Evolutionary conservation across 805 yeast species (phyloP), one percentile per base, ranked within the genome.

Genomic region (Candida boidinii): DNA sequence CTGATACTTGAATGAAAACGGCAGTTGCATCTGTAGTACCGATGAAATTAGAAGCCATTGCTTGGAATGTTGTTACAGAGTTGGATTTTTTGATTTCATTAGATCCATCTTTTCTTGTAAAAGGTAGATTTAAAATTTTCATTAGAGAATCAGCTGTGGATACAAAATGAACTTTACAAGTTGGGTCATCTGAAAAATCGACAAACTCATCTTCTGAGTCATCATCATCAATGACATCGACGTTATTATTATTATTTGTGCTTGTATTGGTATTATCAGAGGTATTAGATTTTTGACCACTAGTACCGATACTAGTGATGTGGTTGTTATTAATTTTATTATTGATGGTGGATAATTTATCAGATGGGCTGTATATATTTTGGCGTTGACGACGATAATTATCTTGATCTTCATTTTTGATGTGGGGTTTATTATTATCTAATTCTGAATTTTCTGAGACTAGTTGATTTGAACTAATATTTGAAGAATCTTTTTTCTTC

Each of bases 21-120:
- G 47, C 43, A 1, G 45, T 41, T 7, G 47, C 42, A 27, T 43
- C 45, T 3, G 47, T 43, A 8, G 36, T 31, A 3, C 47, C 47
- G 3, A 43, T 35, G 22, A 37, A 43, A 23, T 43, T 43, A 5
- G 46, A 43, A 17, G 41, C 39, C 24, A 38, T 22, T n/a, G 46
- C 46, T 23, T 43, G 46, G 19, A 43, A 41, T 14, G 46, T 33
- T 11, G 46, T 43, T 3, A 41, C 46, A 10, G 43, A 39, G 20
- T 43, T 43, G n/a, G 46, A 43, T 27, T 43, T 43, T 26, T 39
- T 38, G 23, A 43, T 43, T 33, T 39, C 45, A 23, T 32, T 30
- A 7, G 38, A 35, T 2, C 44, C 46, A 28, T 41, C 34, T 26
- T 43, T 31, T 17, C 38, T 33, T 1, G 46, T 43, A 5, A 33